Base-by-base conservation (phyloP, 306 rosid species). In the Hippophae gyantsensis region DNA sequence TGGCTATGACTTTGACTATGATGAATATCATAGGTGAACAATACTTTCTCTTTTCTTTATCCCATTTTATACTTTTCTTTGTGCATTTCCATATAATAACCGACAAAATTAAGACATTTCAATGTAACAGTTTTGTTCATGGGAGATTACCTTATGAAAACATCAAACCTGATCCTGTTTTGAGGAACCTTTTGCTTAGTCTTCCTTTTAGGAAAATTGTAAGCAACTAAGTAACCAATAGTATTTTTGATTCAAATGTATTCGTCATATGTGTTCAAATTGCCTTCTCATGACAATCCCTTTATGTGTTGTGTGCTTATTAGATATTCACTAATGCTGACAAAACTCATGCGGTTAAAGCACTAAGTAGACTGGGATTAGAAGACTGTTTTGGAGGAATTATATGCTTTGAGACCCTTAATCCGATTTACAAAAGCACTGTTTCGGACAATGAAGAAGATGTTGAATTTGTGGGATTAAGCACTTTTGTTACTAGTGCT, bases 311-410 rank as follows among this genome's bases (percentile, higher is more conserved):
- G 8, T 60, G 27, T 58, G 53, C 18, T 2, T 7, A 49, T 49
- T 46, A 93, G 99, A 88, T 93, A 61, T 93, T 93, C 80, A 93
- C 99, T 78, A 88, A 93, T 47, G 95, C 97, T 49, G 99, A 93
- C 72, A 70, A 76, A 72, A 74, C 75, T 25, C 99, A 88, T 60
- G 90, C 99, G 43, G 73, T 70, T 56, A 77, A 84, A 69, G 90
- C 84, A 58, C 88, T 93, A 13, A 74, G 68, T 67, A 93, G 73
- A 74, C 96, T 93, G 71, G 99, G 97, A 57, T 79, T 93, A 58
- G 95, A 88, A 59, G 97, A 82, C 43, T 86, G 90, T 69, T 93
- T 93, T 72, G 95, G 86, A 74, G 95, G 97, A 62, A 88, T 93
- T 32, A 77, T 86, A 54, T 93, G 97, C 76, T 93, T 93, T 71